Conservation (phyloP, 106 monocot genomes). For the Agapanthus africanus region DNA sequence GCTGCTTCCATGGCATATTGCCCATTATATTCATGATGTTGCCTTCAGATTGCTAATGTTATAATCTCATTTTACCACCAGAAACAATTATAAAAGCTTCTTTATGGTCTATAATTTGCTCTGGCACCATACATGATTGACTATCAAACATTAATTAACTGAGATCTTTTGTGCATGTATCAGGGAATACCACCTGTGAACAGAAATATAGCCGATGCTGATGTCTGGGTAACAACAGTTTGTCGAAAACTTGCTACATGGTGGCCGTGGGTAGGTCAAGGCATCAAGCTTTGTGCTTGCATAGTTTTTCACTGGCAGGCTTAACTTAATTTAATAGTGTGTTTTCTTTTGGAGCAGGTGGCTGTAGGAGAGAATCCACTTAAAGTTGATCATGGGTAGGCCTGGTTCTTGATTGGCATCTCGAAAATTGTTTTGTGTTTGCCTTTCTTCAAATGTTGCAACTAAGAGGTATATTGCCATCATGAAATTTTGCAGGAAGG, state of each 20-base stretch:
- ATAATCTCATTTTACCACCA: neutral
- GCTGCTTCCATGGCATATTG: slow-evolving; percentile 1
- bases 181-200: slow-evolving; percentile 85
- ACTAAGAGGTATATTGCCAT: neutral
- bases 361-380: slow-evolving; percentile 81
- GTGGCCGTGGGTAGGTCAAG: slow-evolving; percentile 82
- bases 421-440: neutral
- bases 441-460: neutral
- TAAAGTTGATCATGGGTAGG: slow-evolving; percentile 65
- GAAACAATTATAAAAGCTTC: neutral
- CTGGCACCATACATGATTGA: neutral
- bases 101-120: neutral
- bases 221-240: slow-evolving; percentile 68
- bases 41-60: neutral
- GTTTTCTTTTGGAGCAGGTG: slow-evolving; percentile 39
- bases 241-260: slow-evolving; percentile 65
- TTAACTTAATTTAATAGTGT: neutral
- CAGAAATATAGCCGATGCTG: slow-evolving; percentile 38
- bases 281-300: neutral
- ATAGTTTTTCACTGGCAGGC: neutral
- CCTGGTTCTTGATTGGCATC: slow-evolving; percentile 3
- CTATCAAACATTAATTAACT: neutral
- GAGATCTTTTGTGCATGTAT: neutral
- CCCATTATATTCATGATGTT: neutral
- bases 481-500: slow-evolving; percentile 44